Percentiles rank a stretch among this genome's conserved stretches.
These are phyloP conservation scores for Periconia digitata DNA, from an alignment of 2,329 filamentous ascomycete species.

Conservation along the genomic window DNA sequence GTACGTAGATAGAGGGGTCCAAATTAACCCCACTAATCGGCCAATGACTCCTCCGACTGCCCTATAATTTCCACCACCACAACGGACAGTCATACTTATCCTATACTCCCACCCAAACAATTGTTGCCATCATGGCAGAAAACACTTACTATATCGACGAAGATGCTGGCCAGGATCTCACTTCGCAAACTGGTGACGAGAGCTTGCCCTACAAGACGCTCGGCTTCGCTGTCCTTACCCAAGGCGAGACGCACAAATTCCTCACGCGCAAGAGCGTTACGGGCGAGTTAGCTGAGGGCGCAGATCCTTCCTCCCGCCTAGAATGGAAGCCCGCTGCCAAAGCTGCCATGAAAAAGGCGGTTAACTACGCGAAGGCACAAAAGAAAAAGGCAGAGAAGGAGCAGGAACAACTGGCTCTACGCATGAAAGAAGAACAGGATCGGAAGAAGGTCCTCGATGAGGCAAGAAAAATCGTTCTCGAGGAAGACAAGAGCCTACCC, in stretches of 20 bases:
- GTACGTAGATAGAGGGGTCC: slow-evolving; percentile 14
- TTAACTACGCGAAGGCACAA: slow-evolving; percentile 70
- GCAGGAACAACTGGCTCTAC: slow-evolving; percentile 69
- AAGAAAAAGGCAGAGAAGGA: slow-evolving; percentile 85
- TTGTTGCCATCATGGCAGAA: slow-evolving; percentile 40
- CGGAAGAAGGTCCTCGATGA: slow-evolving; percentile 74
- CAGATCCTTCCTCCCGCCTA: slow-evolving; percentile 64
- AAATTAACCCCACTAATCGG: slow-evolving; percentile 13
- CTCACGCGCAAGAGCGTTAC: slow-evolving; percentile 61
- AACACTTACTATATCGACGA: slow-evolving; percentile 74
- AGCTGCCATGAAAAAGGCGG: slow-evolving; percentile 82
- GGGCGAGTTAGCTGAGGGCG: slow-evolving; percentile 39
- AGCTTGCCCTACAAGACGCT: slow-evolving; percentile 79
- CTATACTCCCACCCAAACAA: slow-evolving; percentile 21
- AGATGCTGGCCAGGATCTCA: slow-evolving; percentile 72
- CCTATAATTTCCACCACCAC: slow-evolving; percentile 27
- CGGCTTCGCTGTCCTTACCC: slow-evolving; percentile 73
- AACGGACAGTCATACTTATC: slow-evolving; percentile 6
- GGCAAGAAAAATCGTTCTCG: slow-evolving; percentile 73
- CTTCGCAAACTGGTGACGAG: slow-evolving; percentile 66
- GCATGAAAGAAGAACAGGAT: slow-evolving; percentile 72
- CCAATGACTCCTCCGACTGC: slow-evolving; percentile 23
- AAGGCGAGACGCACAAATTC: slow-evolving; percentile 65
- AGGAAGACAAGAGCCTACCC: slow-evolving; percentile 72
- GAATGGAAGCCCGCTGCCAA: slow-evolving; percentile 83